phyloP scores from a whole-genome alignment of 352 stramenopile species.

The Blastocystis sp. region DNA sequence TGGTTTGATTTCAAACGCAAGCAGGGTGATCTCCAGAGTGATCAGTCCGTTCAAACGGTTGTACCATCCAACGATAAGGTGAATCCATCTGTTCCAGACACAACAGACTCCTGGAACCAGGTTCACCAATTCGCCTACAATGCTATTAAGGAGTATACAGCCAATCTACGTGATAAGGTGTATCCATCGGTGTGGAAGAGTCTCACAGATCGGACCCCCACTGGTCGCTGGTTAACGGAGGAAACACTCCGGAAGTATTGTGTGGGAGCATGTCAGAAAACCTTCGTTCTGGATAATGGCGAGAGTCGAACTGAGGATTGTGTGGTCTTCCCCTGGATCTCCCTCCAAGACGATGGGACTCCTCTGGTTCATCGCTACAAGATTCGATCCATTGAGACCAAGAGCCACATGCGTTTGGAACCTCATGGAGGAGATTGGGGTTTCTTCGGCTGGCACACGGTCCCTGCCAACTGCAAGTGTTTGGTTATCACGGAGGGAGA shows the following conservation, averaged over 20 bases:
- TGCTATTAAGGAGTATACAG: constrained; percentile 38
- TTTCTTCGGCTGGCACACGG: constrained; percentile 96
- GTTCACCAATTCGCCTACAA: constrained; percentile 49
- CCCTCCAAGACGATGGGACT: neutral
- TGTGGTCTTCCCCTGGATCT: constrained; percentile 89
- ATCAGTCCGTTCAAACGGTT: neutral
- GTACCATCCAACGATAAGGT: neutral
- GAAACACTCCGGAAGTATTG: constrained; percentile 78
- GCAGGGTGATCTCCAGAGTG: constrained; percentile 63
- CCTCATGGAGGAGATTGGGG: constrained; percentile 87
- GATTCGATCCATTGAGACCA: constrained; percentile 76
- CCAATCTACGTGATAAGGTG: constrained; percentile 35
- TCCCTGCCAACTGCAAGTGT: constrained; percentile 75
- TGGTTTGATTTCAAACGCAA: constrained; percentile 82
- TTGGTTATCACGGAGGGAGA: constrained; percentile 94
- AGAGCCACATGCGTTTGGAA: constrained; percentile 76
- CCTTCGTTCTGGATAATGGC: constrained; percentile 72
- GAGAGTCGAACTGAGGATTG: constrained; percentile 70
- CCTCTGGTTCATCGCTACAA: constrained; percentile 70
- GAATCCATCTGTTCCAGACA: neutral
- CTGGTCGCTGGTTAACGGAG: constrained; percentile 69
- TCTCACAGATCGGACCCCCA: constrained; percentile 24
- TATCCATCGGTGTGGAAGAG: constrained; percentile 5
- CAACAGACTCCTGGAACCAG: neutral
- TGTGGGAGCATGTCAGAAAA: constrained; percentile 78